A percentile compares a stretch with the other conserved stretches of the same genome.
Evolutionary conservation across 257 asterid genomes (phyloP).

Genomic region (Solanum arcanum): DNA sequence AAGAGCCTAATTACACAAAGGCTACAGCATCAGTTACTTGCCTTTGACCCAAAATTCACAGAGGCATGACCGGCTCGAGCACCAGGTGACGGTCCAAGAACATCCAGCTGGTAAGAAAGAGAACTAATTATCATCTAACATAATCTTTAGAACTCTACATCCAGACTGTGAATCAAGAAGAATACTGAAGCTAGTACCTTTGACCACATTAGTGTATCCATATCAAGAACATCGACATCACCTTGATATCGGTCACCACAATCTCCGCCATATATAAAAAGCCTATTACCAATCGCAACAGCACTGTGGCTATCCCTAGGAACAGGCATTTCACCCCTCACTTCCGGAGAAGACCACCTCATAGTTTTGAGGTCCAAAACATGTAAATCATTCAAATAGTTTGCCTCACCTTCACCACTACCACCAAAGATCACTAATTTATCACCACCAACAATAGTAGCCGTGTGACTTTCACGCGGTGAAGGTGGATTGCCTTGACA

Average conservation of each 20-base stretch:
- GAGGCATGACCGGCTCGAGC: constrained; percentile 93
- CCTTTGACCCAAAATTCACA: constrained; percentile 77
- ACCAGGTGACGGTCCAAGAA: constrained; percentile 47
- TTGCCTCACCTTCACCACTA: constrained; percentile 84
- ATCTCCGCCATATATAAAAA: constrained; percentile 80
- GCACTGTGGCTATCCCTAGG: constrained; percentile 88
- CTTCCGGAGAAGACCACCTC: constrained; percentile 72
- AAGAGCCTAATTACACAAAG: neutral
- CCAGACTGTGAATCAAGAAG: neutral
- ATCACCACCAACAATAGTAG: constrained; percentile 44
- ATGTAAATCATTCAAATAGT: constrained; percentile 72
- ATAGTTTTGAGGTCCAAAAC: constrained; percentile 59
- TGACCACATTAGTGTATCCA: constrained; percentile 59
- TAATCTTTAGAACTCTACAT: neutral
- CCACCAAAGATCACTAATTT: constrained; percentile 78
- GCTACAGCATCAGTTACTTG: constrained; percentile 14
- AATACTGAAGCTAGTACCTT: constrained; percentile 28
- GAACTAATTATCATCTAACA: neutral
- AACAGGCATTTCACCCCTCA: constrained; percentile 41
- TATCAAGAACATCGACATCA: constrained; percentile 59
- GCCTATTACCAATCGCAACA: constrained; percentile 46
- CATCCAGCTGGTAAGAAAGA: constrained; percentile 33
- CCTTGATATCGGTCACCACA: constrained; percentile 83
- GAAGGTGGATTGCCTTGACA: constrained; percentile 67
- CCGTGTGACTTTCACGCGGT: constrained; percentile 83